Evolutionary conservation across 768 basidiomycete species (phyloP).

Genomic region (Lactifluus hygrophoroides): DNA sequence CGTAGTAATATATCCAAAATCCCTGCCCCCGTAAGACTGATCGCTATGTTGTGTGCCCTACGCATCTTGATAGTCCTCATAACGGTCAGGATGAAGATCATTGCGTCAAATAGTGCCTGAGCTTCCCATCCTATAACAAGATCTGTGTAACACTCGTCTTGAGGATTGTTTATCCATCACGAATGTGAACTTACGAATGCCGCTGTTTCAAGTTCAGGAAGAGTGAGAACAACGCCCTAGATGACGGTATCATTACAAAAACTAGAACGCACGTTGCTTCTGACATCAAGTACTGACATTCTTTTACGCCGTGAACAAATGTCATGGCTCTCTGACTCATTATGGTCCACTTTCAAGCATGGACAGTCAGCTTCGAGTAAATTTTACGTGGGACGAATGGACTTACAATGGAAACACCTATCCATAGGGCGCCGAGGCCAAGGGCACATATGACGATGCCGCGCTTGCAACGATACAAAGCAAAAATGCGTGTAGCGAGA

Average conservation of each 20-base stretch:
- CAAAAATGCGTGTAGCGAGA: no score
- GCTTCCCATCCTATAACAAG: slow-evolving; percentile 40
- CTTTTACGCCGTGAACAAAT: slow-evolving; percentile 4
- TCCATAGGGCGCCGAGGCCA: no score
- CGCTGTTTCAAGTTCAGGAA: slow-evolving; percentile 15
- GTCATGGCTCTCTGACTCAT: slow-evolving; percentile 28
- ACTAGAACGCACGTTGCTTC: no score
- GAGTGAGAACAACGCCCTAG: not conserved
- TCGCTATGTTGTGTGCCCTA: no score
- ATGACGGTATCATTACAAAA: not conserved
- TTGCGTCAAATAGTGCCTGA: slow-evolving; percentile 39
- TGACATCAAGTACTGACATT: slow-evolving; percentile 22
- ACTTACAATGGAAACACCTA: slow-evolving; percentile 36
- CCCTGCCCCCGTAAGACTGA: slow-evolving; percentile 24
- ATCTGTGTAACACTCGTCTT: slow-evolving; percentile 16
- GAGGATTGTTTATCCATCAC: not conserved
- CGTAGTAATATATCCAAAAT: no score
- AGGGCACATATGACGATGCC: no score
- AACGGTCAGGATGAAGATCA: no score
- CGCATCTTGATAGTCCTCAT: no score
- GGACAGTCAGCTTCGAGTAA: not conserved
- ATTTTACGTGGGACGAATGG: not conserved
- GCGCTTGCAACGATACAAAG: no score
- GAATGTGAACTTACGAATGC: slow-evolving; percentile 2
- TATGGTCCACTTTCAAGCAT: slow-evolving; percentile 34